Evolutionary conservation across 148 eudicot species (phyloP).

Genomic region (Cornus controversa): DNA sequence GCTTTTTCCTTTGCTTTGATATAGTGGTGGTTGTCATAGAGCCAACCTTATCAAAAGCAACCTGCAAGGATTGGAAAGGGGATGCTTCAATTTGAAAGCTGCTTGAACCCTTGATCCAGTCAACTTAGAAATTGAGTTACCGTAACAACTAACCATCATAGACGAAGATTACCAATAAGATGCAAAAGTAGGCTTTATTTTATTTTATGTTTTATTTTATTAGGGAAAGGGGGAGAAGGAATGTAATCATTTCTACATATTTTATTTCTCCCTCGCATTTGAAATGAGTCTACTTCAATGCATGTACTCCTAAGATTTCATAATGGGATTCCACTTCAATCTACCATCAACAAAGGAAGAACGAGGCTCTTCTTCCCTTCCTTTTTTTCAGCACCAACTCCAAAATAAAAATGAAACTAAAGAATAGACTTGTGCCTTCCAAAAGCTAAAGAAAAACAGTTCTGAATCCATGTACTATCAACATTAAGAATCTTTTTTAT

Average conservation of each 20-base stretch:
- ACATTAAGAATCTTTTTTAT: background rate
- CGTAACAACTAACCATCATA: background rate
- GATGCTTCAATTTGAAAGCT: constrained; percentile 6
- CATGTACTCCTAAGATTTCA: no score
- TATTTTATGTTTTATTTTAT: no score
- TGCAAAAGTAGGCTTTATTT: background rate
- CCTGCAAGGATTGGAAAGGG: constrained; percentile 40
- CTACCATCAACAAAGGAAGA: background rate
- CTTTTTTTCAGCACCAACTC: background rate
- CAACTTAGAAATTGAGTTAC: background rate
- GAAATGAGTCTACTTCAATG: background rate
- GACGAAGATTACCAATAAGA: background rate
- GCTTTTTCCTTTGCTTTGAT: constrained; percentile 93
- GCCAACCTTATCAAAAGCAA: constrained; percentile 86
- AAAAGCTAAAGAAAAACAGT: no score
- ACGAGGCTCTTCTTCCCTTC: background rate
- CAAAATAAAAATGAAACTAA: background rate
- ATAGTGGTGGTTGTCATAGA: constrained; percentile 73
- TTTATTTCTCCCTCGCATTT: background rate
- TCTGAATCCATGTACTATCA: no score
- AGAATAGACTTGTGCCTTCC: background rate
- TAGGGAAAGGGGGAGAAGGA: background rate
- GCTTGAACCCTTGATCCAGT: background rate
- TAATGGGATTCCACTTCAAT: background rate
- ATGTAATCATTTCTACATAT: background rate